phyloP scores from a whole-genome alignment of 2,329 filamentous ascomycete species.

The Colletotrichum simmondsii region DNA sequence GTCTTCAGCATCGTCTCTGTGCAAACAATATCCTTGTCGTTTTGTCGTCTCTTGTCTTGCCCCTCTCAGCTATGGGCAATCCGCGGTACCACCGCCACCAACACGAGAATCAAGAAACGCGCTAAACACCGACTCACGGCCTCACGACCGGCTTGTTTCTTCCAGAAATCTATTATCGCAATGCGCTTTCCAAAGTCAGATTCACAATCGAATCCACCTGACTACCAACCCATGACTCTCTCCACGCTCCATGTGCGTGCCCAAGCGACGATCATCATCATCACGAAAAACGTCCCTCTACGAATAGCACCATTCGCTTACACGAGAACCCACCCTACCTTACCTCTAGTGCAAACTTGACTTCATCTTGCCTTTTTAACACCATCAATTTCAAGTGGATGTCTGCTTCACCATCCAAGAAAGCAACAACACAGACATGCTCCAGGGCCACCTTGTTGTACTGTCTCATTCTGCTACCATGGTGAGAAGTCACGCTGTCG shows the following conservation, averaged over 20 bases:
- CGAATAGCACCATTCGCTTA: slow-evolving; percentile 9
- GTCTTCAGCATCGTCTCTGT: not conserved
- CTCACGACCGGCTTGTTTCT: slow-evolving; percentile 14
- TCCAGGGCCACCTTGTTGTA: not conserved
- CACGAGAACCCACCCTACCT: slow-evolving; percentile 1
- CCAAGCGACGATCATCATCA: slow-evolving; percentile 15
- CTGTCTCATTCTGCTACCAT: slow-evolving; percentile 7
- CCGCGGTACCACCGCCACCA: slow-evolving; percentile 1
- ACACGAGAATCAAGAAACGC: slow-evolving; percentile 26
- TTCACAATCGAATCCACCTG: slow-evolving; percentile 5
- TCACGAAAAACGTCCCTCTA: not conserved
- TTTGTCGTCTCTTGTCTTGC: slow-evolving; percentile 9
- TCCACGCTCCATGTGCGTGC: slow-evolving; percentile 10
- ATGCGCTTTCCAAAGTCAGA: not conserved
- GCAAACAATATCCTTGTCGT: not conserved
- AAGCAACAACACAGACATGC: slow-evolving; percentile 2
- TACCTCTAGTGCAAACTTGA: not conserved
- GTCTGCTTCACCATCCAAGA: not conserved
- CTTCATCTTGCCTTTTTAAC: not conserved
- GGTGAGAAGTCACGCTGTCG: slow-evolving; percentile 3
- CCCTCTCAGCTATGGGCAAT: slow-evolving; percentile 13
- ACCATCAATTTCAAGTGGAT: not conserved
- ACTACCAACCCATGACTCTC: slow-evolving; percentile 23
- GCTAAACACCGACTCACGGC: slow-evolving; percentile 22
- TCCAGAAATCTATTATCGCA: slow-evolving; percentile 4